Evolutionary conservation across 345 rosid genomes (phyloP), one percentile per base, ranked within the genome.

Genomic region (Populus simonii): DNA sequence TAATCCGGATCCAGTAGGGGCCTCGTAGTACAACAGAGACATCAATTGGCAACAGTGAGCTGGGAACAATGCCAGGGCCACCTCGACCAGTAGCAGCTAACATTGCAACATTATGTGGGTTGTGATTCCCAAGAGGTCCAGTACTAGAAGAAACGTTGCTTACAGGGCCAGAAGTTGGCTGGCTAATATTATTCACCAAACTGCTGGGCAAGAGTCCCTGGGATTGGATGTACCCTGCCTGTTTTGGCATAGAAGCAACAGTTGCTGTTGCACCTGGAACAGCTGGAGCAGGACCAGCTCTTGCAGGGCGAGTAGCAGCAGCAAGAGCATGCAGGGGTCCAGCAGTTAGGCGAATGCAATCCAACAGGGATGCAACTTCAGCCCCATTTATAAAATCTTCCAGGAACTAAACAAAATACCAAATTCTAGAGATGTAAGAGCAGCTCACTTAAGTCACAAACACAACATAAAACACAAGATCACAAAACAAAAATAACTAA

Each of bases 11-110:
- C 99, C 99, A 94, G 82, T 94, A 96, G 33, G 99, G 99, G 38
- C 98, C 98, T 67, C 99, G 97, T 73, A 96, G 85, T 38, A 96
- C 99, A 75, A 96, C 97, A 86, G 99, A 96, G 80, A 96, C 99
- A 90, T 94, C 99, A 29, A 94, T 92, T 39, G 99, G 99, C 84
- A 93, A 88, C 73, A 96, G 88, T 47, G 99, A 96, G 83, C 97
- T 96, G 9, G 98, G 97, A 79, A 93, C 98, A 80, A 96, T 93
- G 86, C 98, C 98, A 80, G 99, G 98, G 70, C 97, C 98, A 31
- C 92, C 91, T 84, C 97, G 89, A 70, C 93, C 93, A 70, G 92
- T 88, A 69, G 94, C 90, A 81, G 91, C 92, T 81, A 91, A 87
- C 91, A 93, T 90, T 78, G 93, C 94, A 79, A 89, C 88, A 78